A percentile compares a stretch with the other conserved stretches of the same genome.
These are phyloP conservation scores for Usnea hakonensis DNA, from an alignment of 495 filamentous ascomycete genomes.

Conservation along the genomic window DNA sequence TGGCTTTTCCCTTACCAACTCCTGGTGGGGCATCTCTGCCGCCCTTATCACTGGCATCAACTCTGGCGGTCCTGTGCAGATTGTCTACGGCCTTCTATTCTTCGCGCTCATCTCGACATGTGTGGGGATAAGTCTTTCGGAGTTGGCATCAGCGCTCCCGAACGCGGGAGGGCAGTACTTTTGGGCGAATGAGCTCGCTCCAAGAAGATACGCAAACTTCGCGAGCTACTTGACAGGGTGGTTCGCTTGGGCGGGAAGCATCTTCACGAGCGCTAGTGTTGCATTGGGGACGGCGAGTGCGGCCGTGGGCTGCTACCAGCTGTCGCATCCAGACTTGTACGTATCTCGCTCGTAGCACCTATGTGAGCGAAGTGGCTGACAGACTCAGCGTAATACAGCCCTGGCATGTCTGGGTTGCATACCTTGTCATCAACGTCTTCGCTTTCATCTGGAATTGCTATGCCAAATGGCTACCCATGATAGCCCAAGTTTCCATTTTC, in stretches of 20 bases:
- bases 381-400: constrained; percentile 34
- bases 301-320: constrained; percentile 49
- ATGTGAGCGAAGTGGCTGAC: constrained; percentile 7
- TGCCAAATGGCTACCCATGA: constrained; percentile 42
- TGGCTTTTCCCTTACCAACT: constrained; percentile 57
- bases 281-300: constrained; percentile 45
- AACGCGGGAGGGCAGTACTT: constrained; percentile 60
- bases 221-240: constrained; percentile 50
- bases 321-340: constrained; percentile 52
- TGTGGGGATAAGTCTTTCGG: constrained; percentile 48
- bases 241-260: constrained; percentile 50
- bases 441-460: constrained; percentile 55
- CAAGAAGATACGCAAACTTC: constrained; percentile 43
- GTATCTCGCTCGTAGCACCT: constrained; percentile 12
- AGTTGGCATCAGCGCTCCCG: constrained; percentile 51
- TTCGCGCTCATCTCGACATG: constrained; percentile 48
- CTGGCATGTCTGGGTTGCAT: constrained; percentile 49
- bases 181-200: constrained; percentile 54
- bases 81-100: constrained; percentile 54
- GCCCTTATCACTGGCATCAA: constrained; percentile 53
- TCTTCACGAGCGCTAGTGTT: constrained; percentile 54
- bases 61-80: constrained; percentile 51
- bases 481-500: constrained; percentile 43
- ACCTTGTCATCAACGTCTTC: constrained; percentile 47
- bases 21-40: constrained; percentile 55